Evolutionary conservation across 306 rosid genomes (phyloP), one percentile per base, ranked within the genome.

Genomic region (Rubus parviflorus): DNA sequence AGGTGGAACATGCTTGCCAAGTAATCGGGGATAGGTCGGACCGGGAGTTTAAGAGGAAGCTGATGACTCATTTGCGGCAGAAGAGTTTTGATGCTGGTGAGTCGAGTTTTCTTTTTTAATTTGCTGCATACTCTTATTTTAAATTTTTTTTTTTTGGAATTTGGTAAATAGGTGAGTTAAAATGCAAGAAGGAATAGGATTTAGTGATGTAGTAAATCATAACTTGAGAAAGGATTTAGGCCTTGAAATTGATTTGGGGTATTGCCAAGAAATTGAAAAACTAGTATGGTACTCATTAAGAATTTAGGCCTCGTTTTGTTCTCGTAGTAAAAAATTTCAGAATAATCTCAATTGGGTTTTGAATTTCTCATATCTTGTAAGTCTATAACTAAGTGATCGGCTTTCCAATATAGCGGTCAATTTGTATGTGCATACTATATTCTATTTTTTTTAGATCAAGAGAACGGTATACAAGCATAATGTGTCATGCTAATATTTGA

Each of bases 41-140:
- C 9, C 81, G 42, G 0, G 89, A 67, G 19, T 87, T 87, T 70
- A 95, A 92, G 77, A 88, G 99, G 25, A 38, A 57, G 19, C 79
- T 95, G 76, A 90, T 92, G 97, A 58, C 89, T 63, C 86, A 57
- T 15, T 83, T 95, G 63, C 80, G 99, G 1, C 85, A 82, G 4
- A 86, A 70, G 69, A 94, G 97, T 51, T 86, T 92, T 64, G 99
- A 95, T 84, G 97, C 97, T 13, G 99, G 99, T 95, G 40, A 86
- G 92, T 75, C 7, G 0, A 11, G 0, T 17, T 56, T 10, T 19
- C 48, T 37, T 8, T 9, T 30, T 57, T 52, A 12, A 30, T 45
- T 57, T 57, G 37, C 2, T 22, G 64, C 38, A 3, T 22, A n/a
- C n/a, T n/a, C n/a, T n/a, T n/a, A n/a, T n/a, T n/a, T n/a, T n/a